phyloP scores from a whole-genome alignment of 192 early-diverging fungal species.

The Coemansia umbellata region DNA sequence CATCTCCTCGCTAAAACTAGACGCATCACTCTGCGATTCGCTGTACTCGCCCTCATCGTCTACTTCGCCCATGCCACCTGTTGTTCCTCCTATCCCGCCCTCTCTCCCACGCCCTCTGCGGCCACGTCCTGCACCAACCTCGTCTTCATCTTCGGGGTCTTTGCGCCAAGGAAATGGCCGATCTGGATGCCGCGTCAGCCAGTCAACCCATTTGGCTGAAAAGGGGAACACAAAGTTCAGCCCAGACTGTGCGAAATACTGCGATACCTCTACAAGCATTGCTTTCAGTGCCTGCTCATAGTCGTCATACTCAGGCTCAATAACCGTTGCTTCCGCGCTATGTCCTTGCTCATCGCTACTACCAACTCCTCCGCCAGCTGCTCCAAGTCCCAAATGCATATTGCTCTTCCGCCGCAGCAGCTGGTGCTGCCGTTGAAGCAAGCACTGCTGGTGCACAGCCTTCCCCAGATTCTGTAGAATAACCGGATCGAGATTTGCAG shows the following conservation, averaged over 20 bases:
- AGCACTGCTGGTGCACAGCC: slow-evolving; percentile 44
- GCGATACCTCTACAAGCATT: slow-evolving; percentile 43
- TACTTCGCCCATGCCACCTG: neutral
- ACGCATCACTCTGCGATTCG: slow-evolving; percentile 24
- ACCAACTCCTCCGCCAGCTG: slow-evolving; percentile 5
- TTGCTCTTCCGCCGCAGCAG: slow-evolving; percentile 49
- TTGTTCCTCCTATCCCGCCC: too few relatives aligned
- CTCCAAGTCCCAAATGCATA: slow-evolving; percentile 44
- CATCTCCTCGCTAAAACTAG: slow-evolving; percentile 45
- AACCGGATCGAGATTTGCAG: slow-evolving; percentile 30
- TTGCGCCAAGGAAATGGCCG: slow-evolving; percentile 50
- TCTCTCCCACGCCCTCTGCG: neutral
- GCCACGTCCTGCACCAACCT: slow-evolving; percentile 4
- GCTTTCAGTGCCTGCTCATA: slow-evolving; percentile 39
- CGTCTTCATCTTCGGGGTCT: slow-evolving; percentile 35
- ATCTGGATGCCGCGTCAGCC: slow-evolving; percentile 45
- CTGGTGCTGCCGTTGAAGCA: slow-evolving; percentile 38
- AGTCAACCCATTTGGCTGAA: slow-evolving; percentile 46
- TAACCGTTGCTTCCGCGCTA: neutral
- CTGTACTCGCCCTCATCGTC: slow-evolving; percentile 10
- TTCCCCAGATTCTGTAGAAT: slow-evolving; percentile 42
- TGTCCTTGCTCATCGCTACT: slow-evolving; percentile 8
- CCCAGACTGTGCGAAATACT: slow-evolving; percentile 47
- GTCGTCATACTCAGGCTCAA: slow-evolving; percentile 18
- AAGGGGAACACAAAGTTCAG: slow-evolving; percentile 44